Conservation (phyloP, 2,329 filamentous ascomycete species). For the Ceratocystiopsis sp. region DNA sequence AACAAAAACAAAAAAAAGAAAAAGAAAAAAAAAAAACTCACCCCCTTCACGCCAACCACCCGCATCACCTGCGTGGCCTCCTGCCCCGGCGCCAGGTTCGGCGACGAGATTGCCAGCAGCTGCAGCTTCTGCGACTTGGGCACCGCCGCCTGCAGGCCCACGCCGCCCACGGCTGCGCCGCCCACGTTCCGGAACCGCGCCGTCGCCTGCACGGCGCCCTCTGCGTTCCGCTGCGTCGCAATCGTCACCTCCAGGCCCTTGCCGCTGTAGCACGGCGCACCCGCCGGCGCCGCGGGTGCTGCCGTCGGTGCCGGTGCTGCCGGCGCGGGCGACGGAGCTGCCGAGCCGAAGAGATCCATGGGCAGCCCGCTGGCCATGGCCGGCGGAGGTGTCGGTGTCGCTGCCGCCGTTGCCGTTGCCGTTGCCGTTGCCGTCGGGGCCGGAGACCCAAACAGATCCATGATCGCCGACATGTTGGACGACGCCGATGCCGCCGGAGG, state of each 20-base stretch:
- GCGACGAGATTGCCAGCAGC: constrained; percentile 71
- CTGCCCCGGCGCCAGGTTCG: constrained; percentile 56
- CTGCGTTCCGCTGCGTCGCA: constrained; percentile 66
- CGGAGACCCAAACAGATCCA: constrained; percentile 61
- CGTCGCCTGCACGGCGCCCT: constrained; percentile 62
- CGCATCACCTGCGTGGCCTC: constrained; percentile 88
- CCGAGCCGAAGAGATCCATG: constrained; percentile 33
- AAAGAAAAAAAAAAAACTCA: constrained; percentile 36
- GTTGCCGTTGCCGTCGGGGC: constrained; percentile 14
- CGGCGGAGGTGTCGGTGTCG: constrained; percentile 23
- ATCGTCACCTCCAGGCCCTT: constrained; percentile 71
- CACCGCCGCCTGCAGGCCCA: constrained; percentile 84
- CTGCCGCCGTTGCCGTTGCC: constrained; percentile 16
- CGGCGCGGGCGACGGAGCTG: constrained; percentile 24
- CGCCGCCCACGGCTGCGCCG: constrained; percentile 47
- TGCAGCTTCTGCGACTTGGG: constrained; percentile 93
- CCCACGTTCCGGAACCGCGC: constrained; percentile 72
- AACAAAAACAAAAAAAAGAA: background rate
- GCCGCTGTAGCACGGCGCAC: constrained; percentile 65
- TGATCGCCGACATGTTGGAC: constrained; percentile 54
- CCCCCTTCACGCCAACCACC: constrained; percentile 68
- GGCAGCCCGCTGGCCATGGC: constrained; percentile 20
- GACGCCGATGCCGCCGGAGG: constrained; percentile 32
- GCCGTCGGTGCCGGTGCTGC: constrained; percentile 15
- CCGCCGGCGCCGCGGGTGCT: constrained; percentile 21